Base-by-base conservation (phyloP, 768 basidiomycete species). In the Boletus patriciae region DNA sequence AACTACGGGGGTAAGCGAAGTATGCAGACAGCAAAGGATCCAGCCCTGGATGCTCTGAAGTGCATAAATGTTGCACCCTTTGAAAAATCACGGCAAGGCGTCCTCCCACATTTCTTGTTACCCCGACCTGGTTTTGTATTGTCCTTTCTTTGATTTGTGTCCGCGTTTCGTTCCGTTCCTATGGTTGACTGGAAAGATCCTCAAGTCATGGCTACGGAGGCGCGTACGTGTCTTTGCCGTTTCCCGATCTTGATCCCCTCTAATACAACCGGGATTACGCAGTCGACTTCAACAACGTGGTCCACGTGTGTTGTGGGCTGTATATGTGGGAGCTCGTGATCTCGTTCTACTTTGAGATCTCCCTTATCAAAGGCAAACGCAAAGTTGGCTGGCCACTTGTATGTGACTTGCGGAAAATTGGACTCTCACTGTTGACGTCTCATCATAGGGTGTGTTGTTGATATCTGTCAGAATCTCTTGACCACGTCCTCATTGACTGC, bases 331-430 rank as follows among this genome's bases (percentile, higher is more conserved):
- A 89, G 64, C 58, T 89, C 41, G 77, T 83, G 59, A 72, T 77
- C 62, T 87, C 88, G 16, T 80, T 71, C 54, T 78, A 78, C 58
- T 90, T 90, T 59, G 88, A 90, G 62, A 82, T 81, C 80, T 86
- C 87, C 29, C 67, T 90, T 34, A 54, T 88, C 41, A 79, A 76
- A 29, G 66, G 80, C n/a, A 76, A 78, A 52, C 81, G 86, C 44
- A 79, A 73, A 63, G 82, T 87, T 60, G 79, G 81, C 31, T 88
- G 86, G 86, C 87, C 88, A 59, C 72, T 89, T 70, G 87, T 88
- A 67, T 57, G 84, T 78, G 38, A 34, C 13, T 41, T 45, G 31
- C 27, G 10, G 8, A 33, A 44, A 46, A 34, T 1, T n/a, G n/a
- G n/a, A 41, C 13, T 29, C 3, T 0, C 21, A 23, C 4, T 34